Evolutionary conservation across 306 rosid species (phyloP).

Genomic region (Prunus mume): DNA sequence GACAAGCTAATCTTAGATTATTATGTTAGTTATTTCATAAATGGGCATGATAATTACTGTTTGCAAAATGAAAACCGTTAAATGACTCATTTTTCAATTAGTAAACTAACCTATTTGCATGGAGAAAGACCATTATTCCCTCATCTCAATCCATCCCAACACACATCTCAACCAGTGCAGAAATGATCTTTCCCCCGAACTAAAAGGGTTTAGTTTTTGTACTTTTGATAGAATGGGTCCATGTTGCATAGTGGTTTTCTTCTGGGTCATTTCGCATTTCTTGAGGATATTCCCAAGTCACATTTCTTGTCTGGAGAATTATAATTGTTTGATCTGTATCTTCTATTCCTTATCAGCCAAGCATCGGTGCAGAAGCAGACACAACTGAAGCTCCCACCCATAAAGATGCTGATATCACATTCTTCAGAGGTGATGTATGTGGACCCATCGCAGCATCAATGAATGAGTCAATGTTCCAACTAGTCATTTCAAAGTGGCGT

Average conservation of each 20-base stretch:
- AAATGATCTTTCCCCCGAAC: neutral
- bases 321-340: constrained; percentile 14
- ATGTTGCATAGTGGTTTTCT: neutral
- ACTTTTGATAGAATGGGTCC: neutral
- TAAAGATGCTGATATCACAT: constrained; percentile 47
- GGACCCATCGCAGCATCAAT: constrained; percentile 89
- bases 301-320: neutral
- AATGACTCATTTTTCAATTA: neutral
- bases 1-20: constrained; percentile 27
- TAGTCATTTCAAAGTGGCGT: constrained; percentile 86
- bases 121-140: neutral
- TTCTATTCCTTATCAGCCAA: constrained; percentile 41
- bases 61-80: neutral
- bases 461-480: constrained; percentile 85
- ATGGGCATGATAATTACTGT: neutral
- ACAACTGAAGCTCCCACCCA: constrained; percentile 32
- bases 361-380: constrained; percentile 37
- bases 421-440: constrained; percentile 73
- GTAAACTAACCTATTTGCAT: neutral
- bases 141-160: neutral
- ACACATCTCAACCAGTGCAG: neutral
- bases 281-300: neutral
- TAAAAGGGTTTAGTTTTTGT: neutral
- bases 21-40: constrained; percentile 1
- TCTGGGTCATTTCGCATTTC: neutral